Conservation (phyloP, 169 alveolate species). For the Neospora caninum region DNA sequence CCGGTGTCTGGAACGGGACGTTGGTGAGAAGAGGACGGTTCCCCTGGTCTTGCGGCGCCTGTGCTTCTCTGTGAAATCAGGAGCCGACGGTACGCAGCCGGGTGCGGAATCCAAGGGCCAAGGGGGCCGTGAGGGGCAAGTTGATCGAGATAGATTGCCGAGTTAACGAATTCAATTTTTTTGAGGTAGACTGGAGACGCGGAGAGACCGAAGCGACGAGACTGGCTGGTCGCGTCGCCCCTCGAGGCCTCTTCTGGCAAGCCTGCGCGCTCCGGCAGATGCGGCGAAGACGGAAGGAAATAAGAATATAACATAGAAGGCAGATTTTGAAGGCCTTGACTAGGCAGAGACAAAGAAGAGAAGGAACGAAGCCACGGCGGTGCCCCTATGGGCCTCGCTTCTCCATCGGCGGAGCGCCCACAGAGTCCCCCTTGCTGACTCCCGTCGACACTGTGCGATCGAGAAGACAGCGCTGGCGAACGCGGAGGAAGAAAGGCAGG, state of each 20-base stretch:
- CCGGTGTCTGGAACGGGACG: neutral
- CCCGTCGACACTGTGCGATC: neutral
- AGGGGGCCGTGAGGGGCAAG: neutral
- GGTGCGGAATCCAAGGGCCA: neutral
- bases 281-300: neutral
- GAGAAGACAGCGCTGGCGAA: neutral
- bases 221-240: neutral
- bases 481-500: neutral
- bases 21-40: neutral
- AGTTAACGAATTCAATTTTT: neutral
- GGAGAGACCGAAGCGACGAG: neutral
- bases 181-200: neutral
- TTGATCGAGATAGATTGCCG: constrained; percentile 10
- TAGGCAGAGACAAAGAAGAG: neutral
- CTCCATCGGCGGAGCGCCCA: neutral
- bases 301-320: neutral
- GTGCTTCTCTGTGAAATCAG: neutral
- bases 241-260: neutral
- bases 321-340: neutral
- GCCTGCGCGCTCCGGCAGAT: neutral
- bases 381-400: neutral
- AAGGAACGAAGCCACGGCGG: neutral
- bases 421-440: neutral
- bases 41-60: neutral
- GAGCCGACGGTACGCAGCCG: neutral